Conservation (phyloP, 805 yeast genomes). For the Blastobotrys terrestris region DNA sequence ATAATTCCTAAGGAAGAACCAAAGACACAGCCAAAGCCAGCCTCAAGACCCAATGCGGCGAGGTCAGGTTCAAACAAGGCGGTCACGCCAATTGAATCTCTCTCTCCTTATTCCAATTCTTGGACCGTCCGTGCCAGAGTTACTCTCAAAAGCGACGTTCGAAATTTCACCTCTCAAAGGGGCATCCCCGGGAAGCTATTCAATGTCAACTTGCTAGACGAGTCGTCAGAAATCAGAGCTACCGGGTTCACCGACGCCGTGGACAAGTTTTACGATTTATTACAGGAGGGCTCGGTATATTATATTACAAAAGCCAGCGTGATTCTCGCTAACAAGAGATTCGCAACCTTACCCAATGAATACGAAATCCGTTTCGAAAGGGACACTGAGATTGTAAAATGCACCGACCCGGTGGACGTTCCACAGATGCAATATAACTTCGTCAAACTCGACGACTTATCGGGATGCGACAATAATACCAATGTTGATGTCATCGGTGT, state of each 20-base stretch:
- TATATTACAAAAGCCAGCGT: constrained; percentile 77
- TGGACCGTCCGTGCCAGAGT: constrained; percentile 96
- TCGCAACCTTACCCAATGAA: constrained; percentile 76
- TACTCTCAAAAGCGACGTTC: constrained; percentile 77
- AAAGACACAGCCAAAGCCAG: neutral
- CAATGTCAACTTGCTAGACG: constrained; percentile 82
- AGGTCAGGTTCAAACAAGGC: neutral
- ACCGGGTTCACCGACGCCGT: constrained; percentile 89
- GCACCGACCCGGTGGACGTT: constrained; percentile 52
- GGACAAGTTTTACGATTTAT: constrained; percentile 63
- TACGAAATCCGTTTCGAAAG: constrained; percentile 80
- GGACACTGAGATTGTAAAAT: constrained; percentile 69
- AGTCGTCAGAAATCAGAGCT: constrained; percentile 92
- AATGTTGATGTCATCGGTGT: constrained; percentile 85
- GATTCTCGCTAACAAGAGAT: constrained; percentile 78
- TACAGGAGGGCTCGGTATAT: constrained; percentile 87
- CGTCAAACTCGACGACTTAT: constrained; percentile 59
- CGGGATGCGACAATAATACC: constrained; percentile 61
- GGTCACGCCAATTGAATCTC: constrained; percentile 71
- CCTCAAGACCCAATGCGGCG: constrained; percentile 1
- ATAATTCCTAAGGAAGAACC: neutral
- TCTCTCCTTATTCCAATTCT: constrained; percentile 82
- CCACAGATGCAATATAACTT: constrained; percentile 79
- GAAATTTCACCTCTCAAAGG: constrained; percentile 78
- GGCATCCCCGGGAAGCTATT: constrained; percentile 83